Base-by-base conservation (phyloP, 192 early-diverging fungal species). In the Phlyctochytrium bullatum region DNA sequence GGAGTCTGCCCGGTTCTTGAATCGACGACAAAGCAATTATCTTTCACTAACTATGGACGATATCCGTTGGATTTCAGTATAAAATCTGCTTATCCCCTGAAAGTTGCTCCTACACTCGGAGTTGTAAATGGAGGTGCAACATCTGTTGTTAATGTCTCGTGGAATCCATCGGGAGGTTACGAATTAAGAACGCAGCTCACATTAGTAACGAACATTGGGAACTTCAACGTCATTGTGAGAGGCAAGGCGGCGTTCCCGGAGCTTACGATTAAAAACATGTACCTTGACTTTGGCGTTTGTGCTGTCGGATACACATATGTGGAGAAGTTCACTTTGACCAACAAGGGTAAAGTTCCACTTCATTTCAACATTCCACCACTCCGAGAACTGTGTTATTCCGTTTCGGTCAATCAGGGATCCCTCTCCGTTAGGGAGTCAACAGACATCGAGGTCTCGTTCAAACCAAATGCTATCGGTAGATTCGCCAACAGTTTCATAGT, bases 221-320 rank as follows among this genome's bases (percentile, higher is more conserved):
- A 61, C n/a, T 87, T 72, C 68, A 67, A 75, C 34, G 77, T 88
- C 12, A 68, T 79, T 34, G 73, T 87, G 2, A 63, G 86, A 23
- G 86, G 86, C 30, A 87, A 87, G 56, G 74, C 83, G 2, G 59
- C 77, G n/a, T 87, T 87, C 65, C 86, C 86, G 3, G 85, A 88
- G 65, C 61, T 88, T 0, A 64, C 61, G 47, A 67, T 88, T 54
- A 73, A 72, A 47, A 82, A 73, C 65, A 76, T 77, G 50, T 82
- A 78, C 56, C 52, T 80, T 58, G 86, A 88, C 64, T 88, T 85
- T 73, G 86, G 86, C 1, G 80, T 88, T 34, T 88, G 86, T 63
- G 86, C 81, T 1, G 71, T 83, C 27, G 79, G 79, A 10, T 75
- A 72, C 52, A 70, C 67, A 2, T 87, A 88, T 71, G 68, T 52